These are phyloP conservation scores for Poronia punctata DNA, from an alignment of 495 filamentous ascomycete species.

Conservation along the genomic window DNA sequence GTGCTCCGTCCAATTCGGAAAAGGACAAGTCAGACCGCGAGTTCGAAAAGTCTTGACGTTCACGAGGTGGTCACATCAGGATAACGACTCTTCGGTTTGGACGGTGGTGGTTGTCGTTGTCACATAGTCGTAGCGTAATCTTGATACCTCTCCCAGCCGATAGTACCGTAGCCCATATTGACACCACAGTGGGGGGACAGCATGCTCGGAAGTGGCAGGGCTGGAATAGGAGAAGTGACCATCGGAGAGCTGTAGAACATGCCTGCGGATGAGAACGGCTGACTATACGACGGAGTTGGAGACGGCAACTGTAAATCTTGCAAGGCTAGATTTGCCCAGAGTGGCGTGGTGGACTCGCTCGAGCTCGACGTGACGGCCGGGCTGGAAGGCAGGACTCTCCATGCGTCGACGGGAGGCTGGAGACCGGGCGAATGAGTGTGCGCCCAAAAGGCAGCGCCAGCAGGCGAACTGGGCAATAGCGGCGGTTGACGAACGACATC, in stretches of 20 bases:
- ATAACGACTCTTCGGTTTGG: conserved; percentile 28
- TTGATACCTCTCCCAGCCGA: conserved; percentile 69
- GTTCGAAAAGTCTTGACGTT: conserved; percentile 9
- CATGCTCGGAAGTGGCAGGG: conserved; percentile 84
- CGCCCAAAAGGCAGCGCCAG: conserved; percentile 74
- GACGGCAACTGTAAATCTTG: conserved; percentile 61
- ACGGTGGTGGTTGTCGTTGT: conserved; percentile 52
- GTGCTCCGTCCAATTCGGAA: conserved; percentile 14
- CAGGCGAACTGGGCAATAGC: conserved; percentile 81
- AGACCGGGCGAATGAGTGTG: conserved; percentile 44
- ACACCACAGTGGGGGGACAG: conserved; percentile 78
- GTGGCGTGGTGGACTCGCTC: conserved; percentile 59
- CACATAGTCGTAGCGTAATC: conserved; percentile 58
- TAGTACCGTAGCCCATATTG: conserved; percentile 64
- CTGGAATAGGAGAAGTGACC: conserved; percentile 62
- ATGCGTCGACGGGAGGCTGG: conserved; percentile 74
- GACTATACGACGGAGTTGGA: conserved; percentile 72
- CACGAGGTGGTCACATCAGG: conserved; percentile 35
- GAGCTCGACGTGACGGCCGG: conserved; percentile 62
- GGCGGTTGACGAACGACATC: conserved; percentile 82
- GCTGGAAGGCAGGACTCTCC: conserved; percentile 90
- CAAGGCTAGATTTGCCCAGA: conserved; percentile 77
- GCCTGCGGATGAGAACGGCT: conserved; percentile 64
- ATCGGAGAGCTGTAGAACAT: conserved; percentile 55
- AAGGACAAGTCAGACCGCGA: conserved; percentile 13